Percentiles rank a stretch among this genome's conserved stretches.
Evolutionary conservation across 176 grass and related monocot genomes (phyloP).

Genomic region (Hordeum vulgare): MorexV3_pseudomolecules_assembly NC_058520.1:219346458-219346957

Average conservation of each 20-base stretch:
- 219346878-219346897: background rate
- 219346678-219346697: constrained; percentile 14
- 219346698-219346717: constrained; percentile 18
- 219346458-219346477: constrained; percentile 24
- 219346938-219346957: too few relatives aligned
- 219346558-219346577: constrained; percentile 56
- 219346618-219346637: too few relatives aligned
- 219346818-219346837: constrained; percentile 4
- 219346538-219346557: constrained; percentile 27
- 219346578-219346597: constrained; percentile 36
- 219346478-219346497: constrained; percentile 47
- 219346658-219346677: background rate
- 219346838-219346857: background rate
- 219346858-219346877: constrained; percentile 7
- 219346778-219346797: background rate
- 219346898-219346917: background rate
- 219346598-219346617: background rate
- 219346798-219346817: background rate
- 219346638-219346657: background rate
- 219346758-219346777: too few relatives aligned
- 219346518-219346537: constrained; percentile 48
- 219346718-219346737: constrained; percentile 35
- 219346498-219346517: background rate
- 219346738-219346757: background rate
- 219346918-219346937: background rate